Conservation (phyloP, 768 basidiomycete species). For the Podaxis pistillaris region DNA sequence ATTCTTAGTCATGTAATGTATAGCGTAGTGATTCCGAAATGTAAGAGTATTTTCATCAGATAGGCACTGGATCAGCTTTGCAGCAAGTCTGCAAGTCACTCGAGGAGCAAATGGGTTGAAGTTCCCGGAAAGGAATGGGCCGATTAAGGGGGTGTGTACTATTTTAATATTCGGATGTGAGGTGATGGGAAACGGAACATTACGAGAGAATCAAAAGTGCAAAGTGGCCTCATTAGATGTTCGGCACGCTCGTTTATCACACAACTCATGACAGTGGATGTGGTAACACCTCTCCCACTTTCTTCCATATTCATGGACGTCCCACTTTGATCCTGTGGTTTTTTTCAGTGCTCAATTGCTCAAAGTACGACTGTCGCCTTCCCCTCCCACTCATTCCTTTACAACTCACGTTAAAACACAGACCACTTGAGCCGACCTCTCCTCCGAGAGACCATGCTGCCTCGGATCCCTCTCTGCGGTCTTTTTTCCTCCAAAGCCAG, state of each 20-base stretch:
- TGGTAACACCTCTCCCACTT: neutral
- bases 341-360: slow-evolving; percentile 1
- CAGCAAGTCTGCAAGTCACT: neutral
- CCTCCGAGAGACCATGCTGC: slow-evolving; percentile 1
- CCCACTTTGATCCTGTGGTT: slow-evolving; percentile 6
- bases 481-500: neutral
- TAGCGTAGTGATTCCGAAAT: neutral
- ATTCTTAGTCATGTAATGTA: neutral
- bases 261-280: neutral
- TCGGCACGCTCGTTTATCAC: neutral
- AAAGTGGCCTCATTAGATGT: slow-evolving; percentile 11
- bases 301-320: neutral
- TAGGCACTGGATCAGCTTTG: neutral
- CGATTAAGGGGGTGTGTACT: neutral
- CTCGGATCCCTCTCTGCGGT: neutral
- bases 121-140: neutral
- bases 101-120: neutral
- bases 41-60: neutral
- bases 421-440: neutral
- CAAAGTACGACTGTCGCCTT: neutral
- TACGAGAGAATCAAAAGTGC: neutral
- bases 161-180: neutral
- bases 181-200: neutral
- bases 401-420: neutral
- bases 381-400: neutral